Evolutionary conservation across 1,139 yeast species (phyloP).

Genomic region (Schwanniomyces etchellsii): DNA sequence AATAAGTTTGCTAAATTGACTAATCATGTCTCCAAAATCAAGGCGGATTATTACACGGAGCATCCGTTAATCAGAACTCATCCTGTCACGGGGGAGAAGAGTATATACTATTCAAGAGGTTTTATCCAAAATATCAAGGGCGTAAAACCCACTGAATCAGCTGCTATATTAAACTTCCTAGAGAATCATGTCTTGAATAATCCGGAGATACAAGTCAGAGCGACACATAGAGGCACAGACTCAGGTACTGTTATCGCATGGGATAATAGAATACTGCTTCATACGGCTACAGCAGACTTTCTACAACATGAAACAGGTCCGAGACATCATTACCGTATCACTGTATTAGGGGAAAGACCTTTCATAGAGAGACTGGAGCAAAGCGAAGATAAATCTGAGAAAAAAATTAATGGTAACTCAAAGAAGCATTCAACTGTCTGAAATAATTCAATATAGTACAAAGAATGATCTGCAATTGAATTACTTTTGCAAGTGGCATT

Average conservation of each 20-base stretch:
- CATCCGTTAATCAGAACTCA: conserved; percentile 24
- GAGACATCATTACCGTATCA: conserved; percentile 21
- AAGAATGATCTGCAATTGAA: too few species aligned
- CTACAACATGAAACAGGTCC: too few species aligned
- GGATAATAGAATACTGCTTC: conserved; percentile 46
- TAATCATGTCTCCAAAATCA: conserved; percentile 4
- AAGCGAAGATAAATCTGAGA: too few species aligned
- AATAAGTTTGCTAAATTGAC: conserved; percentile 4
- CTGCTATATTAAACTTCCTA: conserved; percentile 17
- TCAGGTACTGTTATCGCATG: conserved; percentile 48
- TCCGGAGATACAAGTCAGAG: conserved; percentile 36
- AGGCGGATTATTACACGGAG: conserved; percentile 7
- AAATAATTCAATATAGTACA: too few species aligned
- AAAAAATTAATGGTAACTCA: too few species aligned
- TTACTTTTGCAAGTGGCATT: too few species aligned
- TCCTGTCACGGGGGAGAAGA: conserved; percentile 27
- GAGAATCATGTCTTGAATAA: conserved; percentile 18
- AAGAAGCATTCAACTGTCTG: too few species aligned
- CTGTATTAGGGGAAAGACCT: conserved; percentile 22
- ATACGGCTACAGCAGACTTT: conserved; percentile 40
- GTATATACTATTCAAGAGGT: conserved; percentile 14
- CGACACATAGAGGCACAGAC: conserved; percentile 41
- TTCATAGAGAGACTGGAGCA: too few species aligned
- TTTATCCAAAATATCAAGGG: conserved; percentile 12
- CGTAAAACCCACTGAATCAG: conserved; percentile 16